A percentile compares a stretch with the other conserved stretches of the same genome.
phyloP scores from a whole-genome alignment of 768 basidiomycete species.

The Mycena metata region DNA sequence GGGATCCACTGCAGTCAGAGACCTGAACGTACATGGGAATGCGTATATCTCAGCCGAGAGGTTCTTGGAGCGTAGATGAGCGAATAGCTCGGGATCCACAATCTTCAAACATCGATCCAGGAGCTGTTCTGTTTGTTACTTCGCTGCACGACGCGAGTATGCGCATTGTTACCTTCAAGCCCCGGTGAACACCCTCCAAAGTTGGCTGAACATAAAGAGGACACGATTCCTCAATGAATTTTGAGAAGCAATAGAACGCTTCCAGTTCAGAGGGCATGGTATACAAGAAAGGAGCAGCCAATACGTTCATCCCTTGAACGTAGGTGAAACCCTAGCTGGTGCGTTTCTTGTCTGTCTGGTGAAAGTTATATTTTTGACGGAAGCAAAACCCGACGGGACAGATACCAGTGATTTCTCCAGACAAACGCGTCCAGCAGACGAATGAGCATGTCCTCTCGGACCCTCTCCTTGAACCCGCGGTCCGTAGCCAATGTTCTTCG shows the following conservation, averaged over 20 bases:
- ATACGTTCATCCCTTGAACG: constrained; percentile 99
- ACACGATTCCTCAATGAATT: constrained; percentile 95
- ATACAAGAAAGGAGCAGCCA: constrained; percentile 97
- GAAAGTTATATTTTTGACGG: constrained; percentile 11
- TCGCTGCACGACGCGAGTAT: background rate
- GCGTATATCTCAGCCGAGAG: constrained; percentile 97
- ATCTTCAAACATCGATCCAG: constrained; percentile 93
- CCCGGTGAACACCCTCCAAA: constrained; percentile 94
- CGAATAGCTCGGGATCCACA: constrained; percentile 89
- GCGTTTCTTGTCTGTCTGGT: constrained; percentile 79
- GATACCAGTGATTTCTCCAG: constrained; percentile 91
- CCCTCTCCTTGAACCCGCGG: constrained; percentile 96
- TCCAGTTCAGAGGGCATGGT: constrained; percentile 98
- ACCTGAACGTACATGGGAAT: constrained; percentile 83
- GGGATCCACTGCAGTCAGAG: constrained; percentile 18
- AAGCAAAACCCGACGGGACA: background rate
- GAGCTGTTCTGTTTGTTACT: constrained; percentile 64
- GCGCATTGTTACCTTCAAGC: constrained; percentile 78
- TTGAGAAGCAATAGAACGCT: constrained; percentile 96
- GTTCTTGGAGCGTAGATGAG: constrained; percentile 88
- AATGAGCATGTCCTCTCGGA: constrained; percentile 96
- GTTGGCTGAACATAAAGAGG: constrained; percentile 98
- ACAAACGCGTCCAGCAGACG: constrained; percentile 98
- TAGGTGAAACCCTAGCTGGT: constrained; percentile 94
- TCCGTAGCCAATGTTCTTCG: constrained; percentile 93